Conservation (phyloP, 768 basidiomycete genomes). For the Chlorophyllum brunneum region DNA sequence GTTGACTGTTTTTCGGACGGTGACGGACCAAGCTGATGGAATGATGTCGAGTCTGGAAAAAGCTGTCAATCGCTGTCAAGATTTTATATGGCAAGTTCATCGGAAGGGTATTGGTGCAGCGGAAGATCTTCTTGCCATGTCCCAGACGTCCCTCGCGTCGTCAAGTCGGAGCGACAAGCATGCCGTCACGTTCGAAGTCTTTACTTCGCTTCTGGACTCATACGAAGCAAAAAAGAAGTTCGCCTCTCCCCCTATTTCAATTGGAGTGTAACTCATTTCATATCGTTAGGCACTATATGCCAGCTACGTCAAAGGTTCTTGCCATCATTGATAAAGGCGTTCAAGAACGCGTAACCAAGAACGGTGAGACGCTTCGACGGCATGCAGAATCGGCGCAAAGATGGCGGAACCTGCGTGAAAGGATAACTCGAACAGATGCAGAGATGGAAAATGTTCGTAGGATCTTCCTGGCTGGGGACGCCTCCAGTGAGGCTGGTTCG, state of each 20-base stretch:
- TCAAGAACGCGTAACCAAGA: constrained; percentile 90
- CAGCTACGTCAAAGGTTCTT: constrained; percentile 88
- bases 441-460: constrained; percentile 77
- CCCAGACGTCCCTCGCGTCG: constrained; percentile 31
- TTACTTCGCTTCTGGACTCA: constrained; percentile 63
- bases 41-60: constrained; percentile 98
- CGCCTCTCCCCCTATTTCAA: constrained; percentile 19
- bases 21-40: constrained; percentile 91
- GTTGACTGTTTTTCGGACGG: constrained; percentile 92
- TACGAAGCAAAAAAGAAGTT: constrained; percentile 91
- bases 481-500: constrained; percentile 69
- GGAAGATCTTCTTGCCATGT: constrained; percentile 18
- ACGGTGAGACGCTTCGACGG: constrained; percentile 88
- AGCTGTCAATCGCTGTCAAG: constrained; percentile 85
- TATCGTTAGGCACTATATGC: constrained; percentile 79
- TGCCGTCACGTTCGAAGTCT: constrained; percentile 56
- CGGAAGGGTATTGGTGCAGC: constrained; percentile 46
- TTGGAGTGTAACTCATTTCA: constrained; percentile 2
- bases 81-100: constrained; percentile 84
- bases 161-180: constrained; percentile 48
- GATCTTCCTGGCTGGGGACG: constrained; percentile 48
- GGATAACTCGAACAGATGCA: constrained; percentile 73
- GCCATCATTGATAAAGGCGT: constrained; percentile 94
- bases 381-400: constrained; percentile 86
- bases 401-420: constrained; percentile 77